phyloP scores from a whole-genome alignment of 225 moss, liverwort and hornwort species.

The Polytrichum formosum region DNA sequence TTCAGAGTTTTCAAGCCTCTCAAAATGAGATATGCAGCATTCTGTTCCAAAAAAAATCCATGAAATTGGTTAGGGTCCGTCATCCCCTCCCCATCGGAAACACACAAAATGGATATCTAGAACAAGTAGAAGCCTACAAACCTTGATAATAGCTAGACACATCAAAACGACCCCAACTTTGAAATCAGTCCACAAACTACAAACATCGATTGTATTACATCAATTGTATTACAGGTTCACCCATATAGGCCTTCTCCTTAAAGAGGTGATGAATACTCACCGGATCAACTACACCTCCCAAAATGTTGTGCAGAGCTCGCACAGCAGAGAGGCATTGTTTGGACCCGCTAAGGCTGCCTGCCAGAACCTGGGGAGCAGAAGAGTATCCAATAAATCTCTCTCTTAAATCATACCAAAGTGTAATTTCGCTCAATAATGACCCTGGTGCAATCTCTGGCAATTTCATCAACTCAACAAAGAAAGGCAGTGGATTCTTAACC shows the following conservation, averaged over 20 bases:
- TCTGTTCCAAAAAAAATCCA: constrained; percentile 43
- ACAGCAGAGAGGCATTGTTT: constrained; percentile 76
- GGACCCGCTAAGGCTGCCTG: constrained; percentile 92
- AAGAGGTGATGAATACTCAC: constrained; percentile 31
- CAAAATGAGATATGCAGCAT: constrained; percentile 90
- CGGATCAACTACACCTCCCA: constrained; percentile 94
- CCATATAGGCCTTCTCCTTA: neutral
- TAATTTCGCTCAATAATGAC: no score
- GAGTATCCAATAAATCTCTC: neutral
- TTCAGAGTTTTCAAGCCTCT: constrained; percentile 96
- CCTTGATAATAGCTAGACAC: neutral
- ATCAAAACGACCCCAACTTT: neutral
- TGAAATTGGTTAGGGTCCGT: neutral
- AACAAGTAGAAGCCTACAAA: no score
- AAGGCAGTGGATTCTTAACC: no score
- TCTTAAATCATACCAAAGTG: no score
- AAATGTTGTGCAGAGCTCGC: constrained; percentile 84
- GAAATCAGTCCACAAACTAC: neutral
- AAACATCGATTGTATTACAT: no score
- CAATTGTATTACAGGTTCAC: no score
- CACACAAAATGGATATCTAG: no score
- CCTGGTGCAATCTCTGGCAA: no score
- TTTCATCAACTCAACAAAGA: no score
- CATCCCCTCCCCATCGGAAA: neutral
- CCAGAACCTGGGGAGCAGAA: constrained; percentile 65